These are phyloP conservation scores for Naganishia randhawae DNA, from an alignment of 768 basidiomycete species.

Conservation along the genomic window DNA sequence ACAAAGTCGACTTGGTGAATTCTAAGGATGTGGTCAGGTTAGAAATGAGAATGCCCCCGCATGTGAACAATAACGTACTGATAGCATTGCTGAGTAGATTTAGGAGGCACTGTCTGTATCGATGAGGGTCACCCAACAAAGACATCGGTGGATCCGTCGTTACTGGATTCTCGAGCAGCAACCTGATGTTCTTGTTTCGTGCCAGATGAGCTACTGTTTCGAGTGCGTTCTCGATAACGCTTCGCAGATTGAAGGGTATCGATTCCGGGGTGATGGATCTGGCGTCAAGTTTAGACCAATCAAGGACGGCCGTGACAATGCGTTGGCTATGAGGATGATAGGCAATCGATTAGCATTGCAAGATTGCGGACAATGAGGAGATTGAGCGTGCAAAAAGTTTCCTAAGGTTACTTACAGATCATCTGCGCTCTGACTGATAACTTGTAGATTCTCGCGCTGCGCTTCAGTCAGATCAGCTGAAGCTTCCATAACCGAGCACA, in stretches of 20 bases:
- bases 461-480: slow-evolving; percentile 36
- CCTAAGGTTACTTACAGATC: slow-evolving; percentile 39
- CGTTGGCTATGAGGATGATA: slow-evolving; percentile 28
- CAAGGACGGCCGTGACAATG: slow-evolving; percentile 43
- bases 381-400: too few species aligned
- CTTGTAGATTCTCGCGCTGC: slow-evolving; percentile 39
- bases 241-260: slow-evolving; percentile 41
- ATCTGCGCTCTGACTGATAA: slow-evolving; percentile 37
- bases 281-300: slow-evolving; percentile 31
- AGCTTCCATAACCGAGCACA: slow-evolving; percentile 41
- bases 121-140: slow-evolving; percentile 39
- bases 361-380: too few species aligned
- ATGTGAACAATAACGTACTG: slow-evolving; percentile 18
- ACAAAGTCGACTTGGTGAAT: slow-evolving; percentile 34
- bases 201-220: slow-evolving; percentile 39
- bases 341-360: too few species aligned
- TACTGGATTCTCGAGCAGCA: slow-evolving; percentile 36
- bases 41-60: background rate
- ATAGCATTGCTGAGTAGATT: slow-evolving; percentile 41
- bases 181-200: slow-evolving; percentile 40
- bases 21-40: slow-evolving; percentile 35
- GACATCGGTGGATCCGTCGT: slow-evolving; percentile 36
- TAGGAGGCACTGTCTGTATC: slow-evolving; percentile 40
- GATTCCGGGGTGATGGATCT: slow-evolving; percentile 38
- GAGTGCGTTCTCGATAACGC: slow-evolving; percentile 37